Base-by-base conservation (phyloP, 2,329 filamentous ascomycete species). In the Alternaria arborescens region DNA sequence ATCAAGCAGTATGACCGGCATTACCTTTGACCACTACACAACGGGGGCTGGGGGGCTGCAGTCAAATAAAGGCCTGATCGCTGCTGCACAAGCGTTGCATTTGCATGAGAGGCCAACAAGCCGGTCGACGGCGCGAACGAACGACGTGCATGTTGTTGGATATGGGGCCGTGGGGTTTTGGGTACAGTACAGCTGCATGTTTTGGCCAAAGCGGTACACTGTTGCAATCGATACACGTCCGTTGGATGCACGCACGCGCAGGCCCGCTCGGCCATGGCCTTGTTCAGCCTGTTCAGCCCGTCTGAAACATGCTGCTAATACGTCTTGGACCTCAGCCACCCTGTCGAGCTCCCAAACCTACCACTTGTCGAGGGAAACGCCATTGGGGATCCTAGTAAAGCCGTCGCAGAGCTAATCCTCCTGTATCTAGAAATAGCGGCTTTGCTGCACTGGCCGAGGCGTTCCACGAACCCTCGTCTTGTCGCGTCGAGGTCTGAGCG, bases 141-240 rank as follows among this genome's bases (percentile, higher is more conserved):
- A 47, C 34, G 18, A 28, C 34, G 30, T 53, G 50, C 48, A 51
- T 46, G 47, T 56, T 47, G 56, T 36, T 59, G 56, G 52, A 34
- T 30, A 34, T 57, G 51, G 50, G 50, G 50, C 50, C 42, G 44
- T 55, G 52, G 43, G 53, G 34, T 40, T 26, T 41, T 41, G 54
- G 20, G 12, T 34, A 44, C 44, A 24, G 53, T 51, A 58, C 32
- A 44, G 36, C 63, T 60, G 59, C 57, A 61, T 44, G 52, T 20
- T 36, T 56, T 55, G 28, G 60, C 60, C 14, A 64, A 61, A 62
- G 52, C 51, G 64, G 57, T 41, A 57, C 42, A 24, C 24, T 26
- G 53, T 34, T 52, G 58, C 62, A 62, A 61, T 67, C 62, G 64
- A 67, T 67, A 65, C 40, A 42, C 41, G 51, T 47, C 52, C 18